Evolutionary conservation across 106 monocot species (phyloP).

Genomic region (Acanthochlamys bracteata): DNA sequence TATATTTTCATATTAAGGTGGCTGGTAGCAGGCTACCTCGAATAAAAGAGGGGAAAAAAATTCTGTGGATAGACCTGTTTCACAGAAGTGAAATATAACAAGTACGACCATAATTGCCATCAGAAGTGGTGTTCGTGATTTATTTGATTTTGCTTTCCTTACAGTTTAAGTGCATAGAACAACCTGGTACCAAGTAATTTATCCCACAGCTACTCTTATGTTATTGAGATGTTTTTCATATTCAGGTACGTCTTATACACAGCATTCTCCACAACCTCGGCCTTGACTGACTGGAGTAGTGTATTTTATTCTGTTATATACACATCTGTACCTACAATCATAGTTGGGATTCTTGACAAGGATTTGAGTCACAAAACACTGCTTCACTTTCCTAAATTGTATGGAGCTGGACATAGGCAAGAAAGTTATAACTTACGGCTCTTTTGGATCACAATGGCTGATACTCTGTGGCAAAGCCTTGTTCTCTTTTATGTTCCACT

Average conservation of each 20-base stretch:
- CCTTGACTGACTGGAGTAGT: conserved; percentile 96
- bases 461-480: conserved; percentile 98
- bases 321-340: conserved; percentile 87
- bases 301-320: conserved; percentile 96
- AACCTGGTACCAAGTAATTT: no score
- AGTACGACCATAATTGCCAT: no score
- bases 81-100: no score
- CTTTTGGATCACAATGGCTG: conserved; percentile 93
- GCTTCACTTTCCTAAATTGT: conserved; percentile 74
- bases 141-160: no score
- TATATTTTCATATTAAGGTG: no score
- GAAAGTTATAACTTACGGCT: conserved; percentile 86
- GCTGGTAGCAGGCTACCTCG: no score
- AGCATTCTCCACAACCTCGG: conserved; percentile 85
- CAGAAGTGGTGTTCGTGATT: no score
- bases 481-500: conserved; percentile 87
- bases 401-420: conserved; percentile 76
- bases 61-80: no score
- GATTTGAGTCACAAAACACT: conserved; percentile 82
- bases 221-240: no score
- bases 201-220: no score
- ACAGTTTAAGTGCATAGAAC: no score
- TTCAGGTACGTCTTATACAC: conserved; percentile 83
- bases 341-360: conserved; percentile 89
- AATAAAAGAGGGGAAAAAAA: no score